Percentiles rank a stretch among this genome's conserved stretches.
These are phyloP conservation scores for Pseudogymnoascus pannorum DNA, from an alignment of 2,329 filamentous ascomycete genomes.

Conservation along the genomic window DNA sequence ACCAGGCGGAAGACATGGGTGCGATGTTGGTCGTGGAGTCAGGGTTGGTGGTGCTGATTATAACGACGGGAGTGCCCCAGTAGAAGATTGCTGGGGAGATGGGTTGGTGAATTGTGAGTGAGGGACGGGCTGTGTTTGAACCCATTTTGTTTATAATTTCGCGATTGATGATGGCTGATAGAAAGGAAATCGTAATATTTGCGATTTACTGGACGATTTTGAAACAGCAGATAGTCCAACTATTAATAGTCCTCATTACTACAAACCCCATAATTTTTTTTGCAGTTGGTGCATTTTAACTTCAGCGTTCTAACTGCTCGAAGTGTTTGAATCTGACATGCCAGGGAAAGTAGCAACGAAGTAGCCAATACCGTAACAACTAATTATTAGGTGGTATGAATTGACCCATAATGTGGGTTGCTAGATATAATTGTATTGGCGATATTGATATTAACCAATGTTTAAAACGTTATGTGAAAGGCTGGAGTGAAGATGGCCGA, in stretches of 20 bases:
- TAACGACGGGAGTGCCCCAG: constrained; percentile 35
- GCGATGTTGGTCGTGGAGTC: constrained; percentile 36
- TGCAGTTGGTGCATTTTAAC: background rate
- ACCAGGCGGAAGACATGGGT: constrained; percentile 39
- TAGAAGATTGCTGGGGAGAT: constrained; percentile 36
- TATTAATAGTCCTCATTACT: background rate
- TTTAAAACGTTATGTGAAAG: background rate
- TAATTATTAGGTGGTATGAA: background rate
- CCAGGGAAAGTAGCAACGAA: background rate
- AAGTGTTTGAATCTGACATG: background rate
- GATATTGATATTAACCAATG: background rate
- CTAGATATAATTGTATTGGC: background rate
- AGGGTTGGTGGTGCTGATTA: constrained; percentile 35
- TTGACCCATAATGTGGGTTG: background rate
- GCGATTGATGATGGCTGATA: background rate
- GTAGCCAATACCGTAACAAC: background rate
- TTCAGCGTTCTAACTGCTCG: too few species aligned
- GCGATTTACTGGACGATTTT: background rate
- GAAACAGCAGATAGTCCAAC: background rate
- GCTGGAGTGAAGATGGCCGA: background rate
- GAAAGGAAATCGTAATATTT: background rate
- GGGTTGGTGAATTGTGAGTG: background rate
- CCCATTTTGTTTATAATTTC: background rate
- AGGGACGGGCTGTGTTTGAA: background rate
- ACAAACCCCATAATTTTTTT: background rate